Conservation (phyloP, 441 rosid genomes). For the California macrophylla region DNA sequence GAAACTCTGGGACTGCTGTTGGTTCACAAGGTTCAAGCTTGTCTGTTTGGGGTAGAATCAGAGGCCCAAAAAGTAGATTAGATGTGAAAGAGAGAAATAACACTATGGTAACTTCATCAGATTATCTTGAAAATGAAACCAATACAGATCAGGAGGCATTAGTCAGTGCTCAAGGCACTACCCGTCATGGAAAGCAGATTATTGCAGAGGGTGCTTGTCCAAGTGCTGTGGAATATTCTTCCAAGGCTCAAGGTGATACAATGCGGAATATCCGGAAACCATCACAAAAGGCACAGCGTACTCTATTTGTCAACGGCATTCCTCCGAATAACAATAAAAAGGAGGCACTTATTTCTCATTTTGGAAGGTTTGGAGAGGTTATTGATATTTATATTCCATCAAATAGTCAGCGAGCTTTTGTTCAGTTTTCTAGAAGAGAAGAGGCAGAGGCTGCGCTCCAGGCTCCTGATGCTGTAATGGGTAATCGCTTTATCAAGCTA, state of each 20-base stretch:
- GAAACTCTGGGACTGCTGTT: slow-evolving; percentile 26
- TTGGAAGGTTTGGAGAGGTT: slow-evolving; percentile 81
- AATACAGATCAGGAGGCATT: slow-evolving; percentile 38
- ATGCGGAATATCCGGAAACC: slow-evolving; percentile 42
- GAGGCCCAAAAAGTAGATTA: slow-evolving; percentile 39
- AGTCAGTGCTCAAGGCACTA: slow-evolving; percentile 28
- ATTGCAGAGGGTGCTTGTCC: slow-evolving; percentile 34
- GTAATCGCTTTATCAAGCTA: slow-evolving; percentile 93
- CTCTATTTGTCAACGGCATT: slow-evolving; percentile 78
- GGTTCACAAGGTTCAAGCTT: slow-evolving; percentile 37
- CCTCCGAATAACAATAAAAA: slow-evolving; percentile 67
- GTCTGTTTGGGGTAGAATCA: slow-evolving; percentile 75
- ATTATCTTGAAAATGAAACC: slow-evolving; percentile 40
- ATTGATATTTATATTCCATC: slow-evolving; percentile 77
- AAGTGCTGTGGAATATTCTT: slow-evolving; percentile 36
- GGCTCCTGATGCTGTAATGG: slow-evolving; percentile 99
- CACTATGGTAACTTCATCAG: slow-evolving; percentile 31
- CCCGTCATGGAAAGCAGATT: slow-evolving; percentile 42
- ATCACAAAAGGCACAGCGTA: slow-evolving; percentile 74
- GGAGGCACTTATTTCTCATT: slow-evolving; percentile 85
- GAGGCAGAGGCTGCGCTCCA: slow-evolving; percentile 94
- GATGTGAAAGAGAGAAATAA: slow-evolving; percentile 50
- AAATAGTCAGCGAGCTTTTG: slow-evolving; percentile 80
- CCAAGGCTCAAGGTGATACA: slow-evolving; percentile 35
- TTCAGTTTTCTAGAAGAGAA: slow-evolving; percentile 88